These are phyloP conservation scores for maize (Zea mays) DNA, from an alignment of 176 grass and related monocot species.

Conservation along the genomic window Zm-B73-REFERENCE-NAM-5.0 NC_050104.1:142555001-142555500, in stretches of 20 bases:
- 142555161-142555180: constrained; percentile 48
- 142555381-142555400: constrained; percentile 52
- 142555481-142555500: background rate
- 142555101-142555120: constrained; percentile 22
- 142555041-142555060: constrained; percentile 75
- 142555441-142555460: background rate
- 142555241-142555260: constrained; percentile 36
- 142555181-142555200: constrained; percentile 38
- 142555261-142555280: constrained; percentile 7
- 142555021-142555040: constrained; percentile 27
- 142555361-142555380: constrained; percentile 45
- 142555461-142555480: background rate
- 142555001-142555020: constrained; percentile 41
- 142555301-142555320: constrained; percentile 50
- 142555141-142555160: constrained; percentile 21
- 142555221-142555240: constrained; percentile 20
- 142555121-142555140: constrained; percentile 15
- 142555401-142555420: constrained; percentile 40
- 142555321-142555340: constrained; percentile 34
- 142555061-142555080: constrained; percentile 49
- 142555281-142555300: constrained; percentile 67
- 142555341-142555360: constrained; percentile 59
- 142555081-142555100: constrained; percentile 13
- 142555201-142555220: constrained; percentile 12
- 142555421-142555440: constrained; percentile 35